Evolutionary conservation across 2,329 filamentous ascomycete species (phyloP).

Genomic region (Macrophomina phaseolina): DNA sequence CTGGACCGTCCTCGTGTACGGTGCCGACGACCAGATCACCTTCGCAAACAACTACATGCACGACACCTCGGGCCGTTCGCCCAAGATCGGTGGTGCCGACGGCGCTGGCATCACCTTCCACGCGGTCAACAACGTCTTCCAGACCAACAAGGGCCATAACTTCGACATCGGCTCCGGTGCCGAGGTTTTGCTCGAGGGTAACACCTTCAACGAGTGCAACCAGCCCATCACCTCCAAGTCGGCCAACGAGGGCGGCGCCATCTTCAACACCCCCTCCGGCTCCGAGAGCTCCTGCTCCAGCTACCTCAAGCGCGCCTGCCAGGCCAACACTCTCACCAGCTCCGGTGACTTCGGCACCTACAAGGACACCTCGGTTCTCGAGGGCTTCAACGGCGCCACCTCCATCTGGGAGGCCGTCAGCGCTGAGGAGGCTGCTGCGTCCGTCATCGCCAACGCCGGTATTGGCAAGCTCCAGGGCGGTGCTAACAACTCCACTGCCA

Average conservation of each 20-base stretch:
- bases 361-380: slow-evolving; percentile 11
- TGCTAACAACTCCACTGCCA: slow-evolving; percentile 8
- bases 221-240: slow-evolving; percentile 46
- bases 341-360: slow-evolving; percentile 28
- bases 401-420: slow-evolving; percentile 8
- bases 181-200: slow-evolving; percentile 48
- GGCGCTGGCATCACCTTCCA: slow-evolving; percentile 35
- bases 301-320: slow-evolving; percentile 23
- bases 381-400: slow-evolving; percentile 18
- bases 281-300: slow-evolving; percentile 14
- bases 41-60: slow-evolving; percentile 54
- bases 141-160: slow-evolving; percentile 36
- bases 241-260: slow-evolving; percentile 36
- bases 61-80: slow-evolving; percentile 52
- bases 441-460: slow-evolving; percentile 19
- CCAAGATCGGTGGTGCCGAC: slow-evolving; percentile 48
- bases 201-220: slow-evolving; percentile 51
- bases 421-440: slow-evolving; percentile 1
- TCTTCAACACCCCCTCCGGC: slow-evolving; percentile 35
- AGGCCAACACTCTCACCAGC: slow-evolving; percentile 26
- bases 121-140: slow-evolving; percentile 41
- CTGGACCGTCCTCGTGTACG: slow-evolving; percentile 42
- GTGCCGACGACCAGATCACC: slow-evolving; percentile 49
- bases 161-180: slow-evolving; percentile 48
- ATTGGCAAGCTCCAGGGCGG: slow-evolving; percentile 18